These are phyloP conservation scores for Chaetomium globosum DNA, from an alignment of 2,329 filamentous ascomycete species.

Conservation along the genomic window DNA sequence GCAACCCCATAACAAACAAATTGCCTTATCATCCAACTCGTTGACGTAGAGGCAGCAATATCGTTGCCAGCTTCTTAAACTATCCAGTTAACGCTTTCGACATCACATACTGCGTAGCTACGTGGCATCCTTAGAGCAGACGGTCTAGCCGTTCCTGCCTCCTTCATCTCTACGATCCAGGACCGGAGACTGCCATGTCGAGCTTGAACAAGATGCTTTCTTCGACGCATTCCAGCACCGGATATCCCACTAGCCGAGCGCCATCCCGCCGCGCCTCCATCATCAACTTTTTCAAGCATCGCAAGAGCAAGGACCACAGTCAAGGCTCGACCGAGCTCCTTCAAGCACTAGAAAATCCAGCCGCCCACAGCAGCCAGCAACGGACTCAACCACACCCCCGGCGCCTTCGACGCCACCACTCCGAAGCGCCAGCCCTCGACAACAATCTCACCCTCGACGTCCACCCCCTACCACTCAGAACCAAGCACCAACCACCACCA, in stretches of 20 bases:
- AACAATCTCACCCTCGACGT: not conserved
- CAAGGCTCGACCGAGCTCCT: not conserved
- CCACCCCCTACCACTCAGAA: not conserved
- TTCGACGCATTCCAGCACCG: not conserved
- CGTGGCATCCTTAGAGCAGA: not conserved
- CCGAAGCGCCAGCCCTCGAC: not conserved
- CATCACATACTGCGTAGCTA: not conserved
- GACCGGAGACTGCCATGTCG: not conserved
- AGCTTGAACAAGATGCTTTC: not conserved
- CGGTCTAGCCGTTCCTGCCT: not conserved
- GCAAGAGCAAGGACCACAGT: not conserved
- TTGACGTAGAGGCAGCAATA: not conserved
- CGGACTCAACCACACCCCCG: not conserved
- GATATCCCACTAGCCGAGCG: not conserved
- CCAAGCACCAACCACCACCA: not conserved
- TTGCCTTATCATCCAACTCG: not conserved
- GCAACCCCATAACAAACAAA: not conserved
- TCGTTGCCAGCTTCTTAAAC: slow-evolving; percentile 4
- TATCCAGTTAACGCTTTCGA: slow-evolving; percentile 9
- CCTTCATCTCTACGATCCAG: not conserved
- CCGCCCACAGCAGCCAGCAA: not conserved
- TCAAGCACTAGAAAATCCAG: not conserved
- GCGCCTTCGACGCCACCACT: not conserved
- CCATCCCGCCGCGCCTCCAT: not conserved
- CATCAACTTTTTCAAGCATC: not conserved